A percentile compares a stretch with the other conserved stretches of the same genome.
phyloP scores from a whole-genome alignment of 805 yeast genomes.

The Metschnikowia rubicola region DNA sequence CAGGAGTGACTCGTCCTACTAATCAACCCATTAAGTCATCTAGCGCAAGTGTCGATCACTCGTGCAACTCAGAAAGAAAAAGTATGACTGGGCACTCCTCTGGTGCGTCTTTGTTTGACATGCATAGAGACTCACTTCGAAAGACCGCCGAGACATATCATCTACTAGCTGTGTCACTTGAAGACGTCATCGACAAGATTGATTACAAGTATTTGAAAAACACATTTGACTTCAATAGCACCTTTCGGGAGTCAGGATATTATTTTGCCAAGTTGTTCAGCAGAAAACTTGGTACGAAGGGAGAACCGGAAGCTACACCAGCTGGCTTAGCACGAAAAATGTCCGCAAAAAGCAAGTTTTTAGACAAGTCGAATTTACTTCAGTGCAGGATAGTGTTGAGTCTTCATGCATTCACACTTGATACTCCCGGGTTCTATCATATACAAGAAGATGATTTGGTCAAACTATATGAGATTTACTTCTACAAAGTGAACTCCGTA shows the following conservation, averaged over 20 bases:
- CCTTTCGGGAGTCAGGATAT: slow-evolving; percentile 3
- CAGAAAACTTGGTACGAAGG: neutral
- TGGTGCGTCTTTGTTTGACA: too few relatives aligned
- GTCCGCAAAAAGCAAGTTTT: slow-evolving; percentile 1
- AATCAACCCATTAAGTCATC: too few relatives aligned
- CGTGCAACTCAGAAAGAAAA: too few relatives aligned
- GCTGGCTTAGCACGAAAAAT: neutral
- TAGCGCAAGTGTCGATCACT: too few relatives aligned
- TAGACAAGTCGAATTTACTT: slow-evolving; percentile 8
- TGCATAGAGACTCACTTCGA: neutral
- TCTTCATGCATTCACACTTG: slow-evolving; percentile 18
- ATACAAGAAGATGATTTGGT: slow-evolving; percentile 12
- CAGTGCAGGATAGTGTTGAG: slow-evolving; percentile 14
- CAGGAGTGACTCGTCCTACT: too few relatives aligned
- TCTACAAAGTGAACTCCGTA: slow-evolving; percentile 36
- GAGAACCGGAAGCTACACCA: neutral
- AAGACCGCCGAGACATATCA: neutral
- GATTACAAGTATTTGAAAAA: slow-evolving; percentile 14
- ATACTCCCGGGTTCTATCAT: slow-evolving; percentile 18
- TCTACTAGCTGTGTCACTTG: neutral
- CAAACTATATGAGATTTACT: slow-evolving; percentile 34
- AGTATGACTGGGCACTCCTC: too few relatives aligned
- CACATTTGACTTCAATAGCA: slow-evolving; percentile 15
- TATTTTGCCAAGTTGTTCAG: slow-evolving; percentile 3
- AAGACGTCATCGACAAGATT: slow-evolving; percentile 1